Percentiles rank a stretch among this genome's conserved stretches.
phyloP scores from a whole-genome alignment of 768 basidiomycete genomes.

The Suillus bovinus region DNA sequence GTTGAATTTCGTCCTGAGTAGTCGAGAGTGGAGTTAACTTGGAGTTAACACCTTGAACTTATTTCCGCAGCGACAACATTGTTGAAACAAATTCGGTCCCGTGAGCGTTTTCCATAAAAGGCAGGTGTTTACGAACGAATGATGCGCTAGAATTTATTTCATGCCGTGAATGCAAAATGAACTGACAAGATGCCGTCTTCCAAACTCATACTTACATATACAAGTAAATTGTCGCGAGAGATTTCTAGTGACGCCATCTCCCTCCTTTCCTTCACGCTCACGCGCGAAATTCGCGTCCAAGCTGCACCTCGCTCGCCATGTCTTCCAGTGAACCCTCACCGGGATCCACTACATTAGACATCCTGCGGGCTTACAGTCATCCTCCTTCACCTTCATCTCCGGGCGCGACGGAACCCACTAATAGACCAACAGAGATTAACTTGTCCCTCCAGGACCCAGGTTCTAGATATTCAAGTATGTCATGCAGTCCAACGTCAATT shows the following conservation, averaged over 20 bases:
- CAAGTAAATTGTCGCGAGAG: background rate
- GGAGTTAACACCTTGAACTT: too few relatives aligned
- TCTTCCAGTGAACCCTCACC: slow-evolving; percentile 19
- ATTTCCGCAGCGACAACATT: background rate
- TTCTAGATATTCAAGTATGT: slow-evolving; percentile 24
- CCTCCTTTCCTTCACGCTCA: slow-evolving; percentile 13
- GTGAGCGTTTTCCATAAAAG: slow-evolving; percentile 21
- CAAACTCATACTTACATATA: background rate
- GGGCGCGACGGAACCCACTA: background rate
- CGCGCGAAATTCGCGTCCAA: slow-evolving; percentile 6
- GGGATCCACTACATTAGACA: slow-evolving; percentile 32
- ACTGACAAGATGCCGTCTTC: background rate
- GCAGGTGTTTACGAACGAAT: slow-evolving; percentile 34
- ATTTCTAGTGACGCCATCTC: slow-evolving; percentile 3
- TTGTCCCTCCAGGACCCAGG: slow-evolving; percentile 16
- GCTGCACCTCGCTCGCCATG: slow-evolving; percentile 2
- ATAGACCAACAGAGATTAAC: background rate
- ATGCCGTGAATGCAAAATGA: slow-evolving; percentile 17
- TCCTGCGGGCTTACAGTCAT: slow-evolving; percentile 26
- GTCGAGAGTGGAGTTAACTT: too few relatives aligned
- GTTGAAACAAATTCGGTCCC: background rate
- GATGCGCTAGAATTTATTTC: slow-evolving; percentile 15
- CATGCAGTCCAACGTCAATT: slow-evolving; percentile 23
- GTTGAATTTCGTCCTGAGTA: too few relatives aligned
- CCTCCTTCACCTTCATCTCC: slow-evolving; percentile 7